phyloP scores from a whole-genome alignment of 441 rosid genomes.

The Syzygium malaccense region DNA sequence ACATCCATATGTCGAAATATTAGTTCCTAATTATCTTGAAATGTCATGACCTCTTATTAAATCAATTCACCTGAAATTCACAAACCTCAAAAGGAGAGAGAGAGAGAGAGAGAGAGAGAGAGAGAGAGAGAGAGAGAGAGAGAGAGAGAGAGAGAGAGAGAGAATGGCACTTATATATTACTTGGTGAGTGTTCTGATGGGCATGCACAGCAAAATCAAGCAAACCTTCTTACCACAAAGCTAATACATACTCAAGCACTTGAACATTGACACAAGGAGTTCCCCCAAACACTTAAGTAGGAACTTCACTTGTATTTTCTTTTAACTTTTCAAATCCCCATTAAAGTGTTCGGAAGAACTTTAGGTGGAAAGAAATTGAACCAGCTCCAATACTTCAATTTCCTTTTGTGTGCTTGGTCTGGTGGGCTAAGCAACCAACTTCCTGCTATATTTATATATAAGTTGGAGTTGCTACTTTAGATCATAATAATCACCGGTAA shows the following conservation, averaged over 20 bases:
- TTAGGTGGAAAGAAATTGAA: background rate
- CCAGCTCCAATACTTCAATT: background rate
- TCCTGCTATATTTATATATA: background rate
- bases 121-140: no score
- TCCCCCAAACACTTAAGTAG: conserved; percentile 1
- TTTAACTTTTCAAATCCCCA: background rate
- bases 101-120: no score
- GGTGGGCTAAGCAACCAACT: background rate
- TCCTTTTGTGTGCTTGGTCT: background rate
- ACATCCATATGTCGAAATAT: no score
- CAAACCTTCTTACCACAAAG: background rate
- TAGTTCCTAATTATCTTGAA: no score
- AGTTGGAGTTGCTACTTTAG: no score
- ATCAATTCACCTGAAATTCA: background rate
- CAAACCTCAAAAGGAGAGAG: background rate
- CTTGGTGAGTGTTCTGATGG: background rate
- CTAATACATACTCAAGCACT: background rate
- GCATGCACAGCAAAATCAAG: background rate
- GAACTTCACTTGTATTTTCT: background rate
- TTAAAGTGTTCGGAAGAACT: background rate
- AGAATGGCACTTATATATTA: background rate
- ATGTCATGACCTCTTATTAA: background rate
- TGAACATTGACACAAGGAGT: background rate
- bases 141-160: background rate
- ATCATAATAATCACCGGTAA: no score